phyloP scores from a whole-genome alignment of 2,329 filamentous ascomycete species.

The Diaporthe citrichinensis region DNA sequence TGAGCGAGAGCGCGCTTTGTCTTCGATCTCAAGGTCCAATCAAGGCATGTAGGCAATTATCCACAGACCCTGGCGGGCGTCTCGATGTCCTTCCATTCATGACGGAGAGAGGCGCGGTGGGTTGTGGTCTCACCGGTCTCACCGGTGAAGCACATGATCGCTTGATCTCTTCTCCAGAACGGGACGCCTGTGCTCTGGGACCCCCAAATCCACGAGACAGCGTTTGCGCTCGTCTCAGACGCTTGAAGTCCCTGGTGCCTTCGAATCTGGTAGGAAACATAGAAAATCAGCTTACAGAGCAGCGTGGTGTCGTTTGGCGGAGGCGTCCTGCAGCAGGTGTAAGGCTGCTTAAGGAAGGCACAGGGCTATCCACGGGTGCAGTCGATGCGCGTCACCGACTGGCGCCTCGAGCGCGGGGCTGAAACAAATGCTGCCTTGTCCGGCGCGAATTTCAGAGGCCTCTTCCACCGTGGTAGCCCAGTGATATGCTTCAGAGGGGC shows the following conservation, averaged over 20 bases:
- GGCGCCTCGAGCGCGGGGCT: conserved; percentile 1
- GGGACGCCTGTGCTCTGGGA: not conserved
- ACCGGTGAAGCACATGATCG: conserved; percentile 14
- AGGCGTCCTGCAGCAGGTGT: conserved; percentile 19
- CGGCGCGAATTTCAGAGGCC: not conserved
- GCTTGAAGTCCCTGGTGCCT: not conserved
- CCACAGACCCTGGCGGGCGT: not conserved
- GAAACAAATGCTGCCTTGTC: not conserved
- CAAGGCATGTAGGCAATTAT: not conserved
- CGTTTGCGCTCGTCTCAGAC: conserved; percentile 18
- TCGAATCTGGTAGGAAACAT: not conserved
- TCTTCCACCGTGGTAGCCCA: not conserved
- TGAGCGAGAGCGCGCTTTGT: not conserved
- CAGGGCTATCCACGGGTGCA: conserved; percentile 22
- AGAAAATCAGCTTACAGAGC: conserved; percentile 20
- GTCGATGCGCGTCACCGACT: conserved; percentile 26
- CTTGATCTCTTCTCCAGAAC: not conserved
- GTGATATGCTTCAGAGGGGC: conserved; percentile 13
- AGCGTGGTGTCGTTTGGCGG: not conserved
- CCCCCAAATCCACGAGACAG: conserved; percentile 4
- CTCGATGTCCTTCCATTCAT: not conserved
- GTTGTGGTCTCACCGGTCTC: not conserved
- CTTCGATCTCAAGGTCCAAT: not conserved
- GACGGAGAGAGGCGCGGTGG: not conserved
- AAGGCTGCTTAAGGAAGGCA: conserved; percentile 26